Base-by-base conservation (phyloP, 306 rosid genomes). In the Leucaena leucocephala region DNA sequence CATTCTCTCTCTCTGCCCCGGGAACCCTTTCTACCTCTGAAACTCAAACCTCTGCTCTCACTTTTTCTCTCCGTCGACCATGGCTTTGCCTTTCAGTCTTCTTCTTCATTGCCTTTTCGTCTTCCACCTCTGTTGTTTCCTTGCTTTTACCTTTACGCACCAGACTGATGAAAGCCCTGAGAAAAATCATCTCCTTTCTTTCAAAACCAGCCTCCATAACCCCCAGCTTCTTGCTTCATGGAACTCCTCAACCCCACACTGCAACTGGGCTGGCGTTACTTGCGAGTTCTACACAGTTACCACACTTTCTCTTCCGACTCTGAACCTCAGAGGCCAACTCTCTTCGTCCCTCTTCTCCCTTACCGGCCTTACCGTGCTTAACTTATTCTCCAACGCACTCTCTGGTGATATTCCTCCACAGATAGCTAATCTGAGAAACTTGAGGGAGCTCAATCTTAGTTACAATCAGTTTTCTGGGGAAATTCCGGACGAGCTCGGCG, bases 191-290 rank as follows among this genome's bases (percentile, higher is more conserved):
- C 92, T 96, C 54, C 85, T 93, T 50, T 89, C 92, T 11, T 96
- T 96, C 90, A 91, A 87, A 84, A 67, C 64, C 35, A 7, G 52
- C 34, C 92, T 96, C 16, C 85, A 85, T 45, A 87, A 80, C 64
- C 82, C 94, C 3, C 79, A 71, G n/a, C 6, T 67, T 52, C 87
- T 96, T 2, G 12, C 85, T 48, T 85, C 91, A 1, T 96, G 99
- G 98, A 84, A 77, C 78, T 22, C 72, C 2, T 68, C 90, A 19
- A 80, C 82, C 13, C 82, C 90, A 0, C 91, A 87, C 85, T 96
- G 99, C 76, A 9, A 77, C 81, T 96, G 99, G 99, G 45, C 81
- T 17, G 99, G 97, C 9, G 89, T 96, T 14, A 58, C 87, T 1
- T 96, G 99, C 76, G 82, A 77, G 62, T 87, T 82, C 38, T 94